phyloP scores from a whole-genome alignment of 176 grass and related monocot species.

The Dendrocalamus sinicus region DNA sequence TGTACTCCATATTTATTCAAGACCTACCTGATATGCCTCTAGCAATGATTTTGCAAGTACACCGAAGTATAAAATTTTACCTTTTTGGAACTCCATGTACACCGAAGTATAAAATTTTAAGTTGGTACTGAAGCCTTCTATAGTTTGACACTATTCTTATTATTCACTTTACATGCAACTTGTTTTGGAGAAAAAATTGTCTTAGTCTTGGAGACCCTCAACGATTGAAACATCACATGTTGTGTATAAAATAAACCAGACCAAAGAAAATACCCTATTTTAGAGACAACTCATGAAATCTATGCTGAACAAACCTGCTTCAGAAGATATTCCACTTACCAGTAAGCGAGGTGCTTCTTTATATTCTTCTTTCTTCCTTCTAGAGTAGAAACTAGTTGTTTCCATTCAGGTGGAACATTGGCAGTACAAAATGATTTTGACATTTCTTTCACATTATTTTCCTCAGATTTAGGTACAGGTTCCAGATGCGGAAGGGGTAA shows the following conservation, averaged over 20 bases:
- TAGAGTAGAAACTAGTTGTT: conserved; percentile 63
- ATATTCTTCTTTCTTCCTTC: conserved; percentile 63
- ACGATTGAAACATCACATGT: not conserved
- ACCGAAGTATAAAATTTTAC: too few relatives aligned
- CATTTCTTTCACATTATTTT: conserved; percentile 30
- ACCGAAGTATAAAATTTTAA: conserved; percentile 2
- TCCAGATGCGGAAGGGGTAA: conserved; percentile 63
- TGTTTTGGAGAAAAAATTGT: not conserved
- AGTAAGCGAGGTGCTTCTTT: conserved; percentile 69
- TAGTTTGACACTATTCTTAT: conserved; percentile 32
- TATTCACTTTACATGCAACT: conserved; percentile 25
- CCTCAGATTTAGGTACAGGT: conserved; percentile 30
- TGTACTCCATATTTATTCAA: not conserved
- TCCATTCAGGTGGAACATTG: conserved; percentile 65
- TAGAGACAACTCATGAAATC: conserved; percentile 11
- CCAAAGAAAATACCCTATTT: conserved; percentile 38
- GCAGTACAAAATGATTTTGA: conserved; percentile 10
- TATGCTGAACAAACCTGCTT: conserved; percentile 27
- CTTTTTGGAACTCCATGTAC: not conserved
- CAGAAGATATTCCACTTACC: conserved; percentile 46
- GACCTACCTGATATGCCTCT: conserved; percentile 7
- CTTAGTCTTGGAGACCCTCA: not conserved
- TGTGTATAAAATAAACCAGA: conserved; percentile 2
- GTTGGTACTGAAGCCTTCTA: not conserved
- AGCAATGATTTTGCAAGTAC: not conserved